phyloP scores from a whole-genome alignment of 2,329 filamentous ascomycete genomes.

The Westerdykella aurantiaca region DNA sequence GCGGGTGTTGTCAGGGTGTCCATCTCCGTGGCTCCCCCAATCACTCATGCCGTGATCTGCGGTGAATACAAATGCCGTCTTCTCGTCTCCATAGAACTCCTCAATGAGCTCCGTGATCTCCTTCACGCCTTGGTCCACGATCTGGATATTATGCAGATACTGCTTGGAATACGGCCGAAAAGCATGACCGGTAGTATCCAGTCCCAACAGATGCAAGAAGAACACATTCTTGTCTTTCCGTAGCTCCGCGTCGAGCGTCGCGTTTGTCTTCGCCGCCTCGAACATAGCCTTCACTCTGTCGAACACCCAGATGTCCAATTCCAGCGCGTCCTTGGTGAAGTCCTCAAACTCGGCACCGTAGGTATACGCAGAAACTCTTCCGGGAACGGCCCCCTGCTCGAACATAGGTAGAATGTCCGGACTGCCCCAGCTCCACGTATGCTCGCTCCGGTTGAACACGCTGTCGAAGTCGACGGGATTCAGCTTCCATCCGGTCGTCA shows the following conservation, averaged over 20 bases:
- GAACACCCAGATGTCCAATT: constrained; percentile 92
- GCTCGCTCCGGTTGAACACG: constrained; percentile 91
- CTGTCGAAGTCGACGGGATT: constrained; percentile 99
- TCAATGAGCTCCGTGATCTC: constrained; percentile 77
- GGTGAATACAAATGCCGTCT: constrained; percentile 94
- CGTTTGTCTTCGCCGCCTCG: constrained; percentile 68
- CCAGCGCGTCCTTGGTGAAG: constrained; percentile 73
- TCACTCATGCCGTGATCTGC: constrained; percentile 99
- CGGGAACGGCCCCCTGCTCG: constrained; percentile 80
- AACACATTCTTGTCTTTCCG: constrained; percentile 85
- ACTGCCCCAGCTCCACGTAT: constrained; percentile 99
- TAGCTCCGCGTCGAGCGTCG: constrained; percentile 65
- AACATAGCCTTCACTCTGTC: constrained; percentile 88
- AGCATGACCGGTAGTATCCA: constrained; percentile 84
- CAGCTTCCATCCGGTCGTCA: constrained; percentile 96
- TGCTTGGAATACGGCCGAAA: constrained; percentile 91
- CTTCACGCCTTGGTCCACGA: constrained; percentile 85
- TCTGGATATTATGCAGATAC: constrained; percentile 88
- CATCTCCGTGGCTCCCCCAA: constrained; percentile 97
- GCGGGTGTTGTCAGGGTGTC: constrained; percentile 92
- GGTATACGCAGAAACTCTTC: constrained; percentile 77
- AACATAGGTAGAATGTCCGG: constrained; percentile 98
- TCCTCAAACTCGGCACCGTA: constrained; percentile 86
- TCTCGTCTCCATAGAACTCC: constrained; percentile 72
- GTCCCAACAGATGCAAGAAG: constrained; percentile 85